Percentiles rank a stretch among this genome's conserved stretches.
Evolutionary conservation across 176 grass and related monocot genomes (phyloP).

Genomic region (Sorghum bicolor): Sorghum_bicolor_NCBIv3 NC_012875.2:55404501-55405000

Average conservation of each 20-base stretch:
- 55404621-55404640: background rate
- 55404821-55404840: background rate
- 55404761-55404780: slow-evolving; percentile 85
- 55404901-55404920: slow-evolving; percentile 92
- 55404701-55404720: slow-evolving; percentile 98
- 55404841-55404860: background rate
- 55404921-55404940: slow-evolving; percentile 94
- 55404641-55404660: slow-evolving; percentile 53
- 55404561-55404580: background rate
- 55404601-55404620: background rate
- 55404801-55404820: slow-evolving; percentile 28
- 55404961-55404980: slow-evolving; percentile 87
- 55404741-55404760: slow-evolving; percentile 83
- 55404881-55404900: slow-evolving; percentile 76
- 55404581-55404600: background rate
- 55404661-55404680: slow-evolving; percentile 95
- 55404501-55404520: background rate
- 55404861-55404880: background rate
- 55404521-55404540: background rate
- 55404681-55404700: slow-evolving; percentile 97
- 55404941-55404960: slow-evolving; percentile 89
- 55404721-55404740: slow-evolving; percentile 88
- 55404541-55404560: background rate
- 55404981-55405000: slow-evolving; percentile 87
- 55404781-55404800: slow-evolving; percentile 63